Evolutionary conservation across 1,139 yeast species (phyloP).

Genomic region (Spencermartinsiella ligniputridi): DNA sequence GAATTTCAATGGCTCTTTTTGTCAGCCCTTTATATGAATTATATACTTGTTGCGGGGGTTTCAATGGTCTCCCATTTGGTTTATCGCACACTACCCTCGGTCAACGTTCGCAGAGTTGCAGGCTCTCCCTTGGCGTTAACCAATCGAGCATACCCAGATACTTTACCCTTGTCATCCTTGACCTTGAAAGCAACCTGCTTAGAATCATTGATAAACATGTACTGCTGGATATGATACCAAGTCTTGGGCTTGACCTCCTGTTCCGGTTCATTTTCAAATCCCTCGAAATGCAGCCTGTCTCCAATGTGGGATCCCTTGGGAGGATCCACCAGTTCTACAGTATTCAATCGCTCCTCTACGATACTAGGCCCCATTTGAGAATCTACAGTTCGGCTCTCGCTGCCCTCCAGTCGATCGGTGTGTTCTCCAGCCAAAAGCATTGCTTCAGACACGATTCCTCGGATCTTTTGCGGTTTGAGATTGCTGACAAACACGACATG

Average conservation of each 20-base stretch:
- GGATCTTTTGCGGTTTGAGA: constrained; percentile 62
- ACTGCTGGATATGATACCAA: constrained; percentile 18
- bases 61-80: no score
- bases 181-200: constrained; percentile 14
- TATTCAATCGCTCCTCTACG: not conserved
- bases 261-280: constrained; percentile 2
- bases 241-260: constrained; percentile 16
- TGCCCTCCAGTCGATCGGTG: constrained; percentile 2
- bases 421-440: constrained; percentile 53
- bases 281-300: constrained; percentile 27
- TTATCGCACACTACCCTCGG: constrained; percentile 13
- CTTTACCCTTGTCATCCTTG: constrained; percentile 5
- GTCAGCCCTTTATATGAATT: no score
- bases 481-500: constrained; percentile 54
- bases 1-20: no score
- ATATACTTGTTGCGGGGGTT: no score
- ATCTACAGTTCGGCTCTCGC: not conserved
- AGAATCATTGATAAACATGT: constrained; percentile 10
- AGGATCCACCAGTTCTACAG: constrained; percentile 40
- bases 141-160: not conserved
- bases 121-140: constrained; percentile 6
- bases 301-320: constrained; percentile 33
- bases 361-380: not conserved
- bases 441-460: constrained; percentile 55
- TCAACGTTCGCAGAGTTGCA: constrained; percentile 13